A percentile compares a stretch with the other conserved stretches of the same genome.
phyloP scores from a whole-genome alignment of 1,284 basidiomycete genomes.

The Vanrija humicola region DNA sequence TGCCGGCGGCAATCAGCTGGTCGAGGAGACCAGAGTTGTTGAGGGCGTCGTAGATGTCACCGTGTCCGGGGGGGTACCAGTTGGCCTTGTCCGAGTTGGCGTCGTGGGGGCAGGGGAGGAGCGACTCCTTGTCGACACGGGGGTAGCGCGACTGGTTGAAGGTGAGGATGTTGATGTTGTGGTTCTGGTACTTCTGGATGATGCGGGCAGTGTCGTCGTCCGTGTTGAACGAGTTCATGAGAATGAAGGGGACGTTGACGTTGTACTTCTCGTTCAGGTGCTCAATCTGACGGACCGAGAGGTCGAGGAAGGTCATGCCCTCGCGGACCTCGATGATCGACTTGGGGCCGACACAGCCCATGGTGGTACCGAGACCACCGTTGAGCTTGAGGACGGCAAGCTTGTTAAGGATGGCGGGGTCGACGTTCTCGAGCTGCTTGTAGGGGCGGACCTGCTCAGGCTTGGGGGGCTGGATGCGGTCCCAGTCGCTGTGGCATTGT shows the following conservation, averaged over 20 bases:
- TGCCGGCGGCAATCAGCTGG: conserved; percentile 89
- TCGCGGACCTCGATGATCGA: conserved; percentile 88
- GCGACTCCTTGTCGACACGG: conserved; percentile 90
- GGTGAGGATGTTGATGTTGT: conserved; percentile 89
- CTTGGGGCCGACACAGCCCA: conserved; percentile 59
- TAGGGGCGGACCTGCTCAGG: conserved; percentile 91
- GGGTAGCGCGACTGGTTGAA: conserved; percentile 97
- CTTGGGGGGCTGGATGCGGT: conserved; percentile 91
- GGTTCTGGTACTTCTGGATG: conserved; percentile 99
- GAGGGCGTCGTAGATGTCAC: conserved; percentile 60
- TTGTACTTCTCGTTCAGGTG: conserved; percentile 60
- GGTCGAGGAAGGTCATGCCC: conserved; percentile 98
- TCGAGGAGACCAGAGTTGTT: conserved; percentile 95
- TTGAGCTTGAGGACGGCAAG: conserved; percentile 99
- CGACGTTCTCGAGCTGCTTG: conserved; percentile 62
- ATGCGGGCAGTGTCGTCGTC: conserved; percentile 95
- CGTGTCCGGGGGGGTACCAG: conserved; percentile 99
- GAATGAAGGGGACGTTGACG: conserved; percentile 89
- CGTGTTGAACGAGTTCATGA: conserved; percentile 99
- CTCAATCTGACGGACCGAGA: conserved; percentile 96
- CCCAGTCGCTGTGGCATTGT: conserved; percentile 74
- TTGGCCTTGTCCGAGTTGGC: conserved; percentile 89
- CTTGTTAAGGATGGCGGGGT: conserved; percentile 76
- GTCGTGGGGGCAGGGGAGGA: conserved; percentile 81
- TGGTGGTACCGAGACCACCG: conserved; percentile 80